Conservation (phyloP, 2,329 filamentous ascomycete genomes). For the Penicillium hordei region DNA sequence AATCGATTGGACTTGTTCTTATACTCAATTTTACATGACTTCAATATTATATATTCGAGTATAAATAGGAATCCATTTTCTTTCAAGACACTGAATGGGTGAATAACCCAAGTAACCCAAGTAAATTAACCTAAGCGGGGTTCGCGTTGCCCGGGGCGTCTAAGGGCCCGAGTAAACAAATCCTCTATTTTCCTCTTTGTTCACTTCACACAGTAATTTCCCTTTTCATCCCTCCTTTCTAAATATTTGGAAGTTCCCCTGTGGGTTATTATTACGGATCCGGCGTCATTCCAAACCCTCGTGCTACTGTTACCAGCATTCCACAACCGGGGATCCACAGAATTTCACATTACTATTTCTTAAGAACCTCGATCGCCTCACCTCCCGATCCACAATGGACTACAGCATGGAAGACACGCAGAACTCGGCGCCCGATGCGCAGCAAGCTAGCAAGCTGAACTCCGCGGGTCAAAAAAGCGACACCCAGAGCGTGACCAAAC, state of each 20-base stretch:
- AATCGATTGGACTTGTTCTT: neutral
- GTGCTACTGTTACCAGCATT: constrained; percentile 5
- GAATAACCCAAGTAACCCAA: no score
- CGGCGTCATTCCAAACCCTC: constrained; percentile 10
- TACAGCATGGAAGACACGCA: constrained; percentile 63
- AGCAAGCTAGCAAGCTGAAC: constrained; percentile 61
- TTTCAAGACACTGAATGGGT: neutral
- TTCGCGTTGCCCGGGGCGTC: constrained; percentile 11
- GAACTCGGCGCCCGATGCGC: constrained; percentile 64
- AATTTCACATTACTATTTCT: neutral
- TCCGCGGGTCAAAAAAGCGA: constrained; percentile 60
- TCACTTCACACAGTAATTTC: neutral
- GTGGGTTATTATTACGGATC: constrained; percentile 3
- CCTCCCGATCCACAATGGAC: constrained; percentile 46
- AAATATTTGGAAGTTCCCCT: neutral
- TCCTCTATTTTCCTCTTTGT: neutral
- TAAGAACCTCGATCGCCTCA: neutral
- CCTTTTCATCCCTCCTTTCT: neutral
- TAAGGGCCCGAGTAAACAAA: constrained; percentile 8
- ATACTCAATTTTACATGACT: no score
- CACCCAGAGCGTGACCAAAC: constrained; percentile 73
- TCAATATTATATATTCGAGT: neutral
- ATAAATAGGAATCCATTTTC: neutral
- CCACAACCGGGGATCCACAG: neutral
- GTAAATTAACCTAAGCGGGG: constrained; percentile 4